These are phyloP conservation scores for Magnaporthiopsis incrustans DNA, from an alignment of 2,329 filamentous ascomycete species.

Conservation along the genomic window DNA sequence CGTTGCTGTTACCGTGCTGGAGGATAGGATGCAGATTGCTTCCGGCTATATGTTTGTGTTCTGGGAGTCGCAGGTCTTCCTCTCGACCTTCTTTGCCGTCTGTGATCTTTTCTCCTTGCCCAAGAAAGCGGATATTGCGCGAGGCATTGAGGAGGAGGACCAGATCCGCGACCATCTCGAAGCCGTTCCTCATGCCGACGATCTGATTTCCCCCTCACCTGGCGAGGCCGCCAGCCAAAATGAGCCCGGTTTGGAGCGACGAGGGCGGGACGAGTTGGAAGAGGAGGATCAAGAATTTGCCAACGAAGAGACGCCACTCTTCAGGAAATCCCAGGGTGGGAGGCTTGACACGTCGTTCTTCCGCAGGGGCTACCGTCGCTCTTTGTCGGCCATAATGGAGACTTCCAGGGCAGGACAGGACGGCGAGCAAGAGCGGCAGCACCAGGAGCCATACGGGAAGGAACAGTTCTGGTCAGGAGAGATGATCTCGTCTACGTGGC, in stretches of 20 bases:
- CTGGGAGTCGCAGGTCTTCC: constrained; percentile 66
- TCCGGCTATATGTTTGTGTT: constrained; percentile 78
- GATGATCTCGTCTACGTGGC: constrained; percentile 79
- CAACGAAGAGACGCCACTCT: constrained; percentile 47
- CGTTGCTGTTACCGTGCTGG: constrained; percentile 65
- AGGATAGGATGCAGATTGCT: constrained; percentile 63
- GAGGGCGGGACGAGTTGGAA: constrained; percentile 17
- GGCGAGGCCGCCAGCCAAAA: constrained; percentile 21
- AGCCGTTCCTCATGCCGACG: constrained; percentile 22
- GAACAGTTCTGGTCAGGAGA: constrained; percentile 83
- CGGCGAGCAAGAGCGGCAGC: constrained; percentile 20
- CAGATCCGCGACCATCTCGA: constrained; percentile 31
- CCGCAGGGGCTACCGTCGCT: constrained; percentile 42
- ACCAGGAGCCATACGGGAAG: constrained; percentile 45
- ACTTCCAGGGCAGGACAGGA: constrained; percentile 14
- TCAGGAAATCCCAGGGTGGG: constrained; percentile 18
- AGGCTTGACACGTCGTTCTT: constrained; percentile 41
- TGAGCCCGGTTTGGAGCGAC: constrained; percentile 18
- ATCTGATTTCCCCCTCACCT: constrained; percentile 30
- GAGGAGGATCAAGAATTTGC: constrained; percentile 30
- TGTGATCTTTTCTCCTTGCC: constrained; percentile 73
- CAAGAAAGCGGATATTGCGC: constrained; percentile 61
- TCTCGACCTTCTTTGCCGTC: constrained; percentile 67
- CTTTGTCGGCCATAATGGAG: constrained; percentile 27
- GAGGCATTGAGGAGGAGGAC: constrained; percentile 43